Conservation (phyloP, 805 yeast genomes). For the Saccharomyces paradoxus region DNA sequence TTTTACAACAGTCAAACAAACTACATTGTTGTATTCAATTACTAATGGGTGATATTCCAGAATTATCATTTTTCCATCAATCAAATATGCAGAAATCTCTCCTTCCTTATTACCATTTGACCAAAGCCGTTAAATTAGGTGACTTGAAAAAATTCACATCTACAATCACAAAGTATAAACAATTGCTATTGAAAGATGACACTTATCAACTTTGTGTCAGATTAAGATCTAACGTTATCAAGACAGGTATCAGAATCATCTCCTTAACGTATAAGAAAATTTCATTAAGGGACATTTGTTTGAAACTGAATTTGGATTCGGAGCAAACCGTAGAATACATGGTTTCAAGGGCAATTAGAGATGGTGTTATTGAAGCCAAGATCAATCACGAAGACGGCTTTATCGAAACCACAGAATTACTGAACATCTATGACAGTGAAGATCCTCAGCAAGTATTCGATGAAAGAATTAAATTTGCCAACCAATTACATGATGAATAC, state of each 20-base stretch:
- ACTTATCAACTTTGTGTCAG: conserved; percentile 79
- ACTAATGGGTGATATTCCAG: conserved; percentile 95
- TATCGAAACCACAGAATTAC: conserved; percentile 81
- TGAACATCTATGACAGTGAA: conserved; percentile 78
- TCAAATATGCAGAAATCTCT: conserved; percentile 50
- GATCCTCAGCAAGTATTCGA: conserved; percentile 84
- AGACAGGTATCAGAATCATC: conserved; percentile 92
- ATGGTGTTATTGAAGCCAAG: conserved; percentile 92
- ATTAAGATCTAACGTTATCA: conserved; percentile 92
- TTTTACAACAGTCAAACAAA: conserved; percentile 82
- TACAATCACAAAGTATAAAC: conserved; percentile 56
- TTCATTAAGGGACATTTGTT: conserved; percentile 86
- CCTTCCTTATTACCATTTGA: conserved; percentile 75
- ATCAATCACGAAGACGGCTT: conserved; percentile 85
- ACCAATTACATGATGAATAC: conserved; percentile 81
- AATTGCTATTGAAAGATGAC: conserved; percentile 60
- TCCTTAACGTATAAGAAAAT: conserved; percentile 85
- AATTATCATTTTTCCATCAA: conserved; percentile 69
- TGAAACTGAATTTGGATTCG: conserved; percentile 82
- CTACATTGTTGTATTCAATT: conserved; percentile 81
- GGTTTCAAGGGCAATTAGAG: conserved; percentile 93
- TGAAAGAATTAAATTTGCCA: conserved; percentile 89
- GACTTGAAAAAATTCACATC: conserved; percentile 75
- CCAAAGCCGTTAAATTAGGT: conserved; percentile 88
- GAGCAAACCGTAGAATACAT: conserved; percentile 96